These are phyloP conservation scores for Kwoniella sp. DNA, from an alignment of 768 basidiomycete genomes.

Conservation along the genomic window DNA sequence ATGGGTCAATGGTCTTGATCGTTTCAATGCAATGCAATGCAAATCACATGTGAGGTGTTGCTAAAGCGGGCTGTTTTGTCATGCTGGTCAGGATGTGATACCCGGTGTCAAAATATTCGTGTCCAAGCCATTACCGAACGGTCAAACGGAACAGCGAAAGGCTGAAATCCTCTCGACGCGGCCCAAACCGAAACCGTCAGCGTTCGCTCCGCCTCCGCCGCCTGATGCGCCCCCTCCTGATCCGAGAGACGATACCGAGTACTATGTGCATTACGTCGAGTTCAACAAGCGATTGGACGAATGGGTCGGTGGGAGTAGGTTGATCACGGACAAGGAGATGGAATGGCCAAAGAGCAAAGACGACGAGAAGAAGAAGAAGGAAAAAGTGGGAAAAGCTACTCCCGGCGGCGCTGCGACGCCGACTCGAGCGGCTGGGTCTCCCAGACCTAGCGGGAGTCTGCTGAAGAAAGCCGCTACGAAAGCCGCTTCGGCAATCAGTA, in stretches of 20 bases:
- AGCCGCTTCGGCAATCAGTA: slow-evolving; percentile 54
- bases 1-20: neutral
- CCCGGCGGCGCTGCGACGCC: slow-evolving; percentile 30
- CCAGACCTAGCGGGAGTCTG: slow-evolving; percentile 43
- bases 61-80: neutral
- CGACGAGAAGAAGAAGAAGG: slow-evolving; percentile 58
- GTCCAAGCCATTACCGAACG: slow-evolving; percentile 73
- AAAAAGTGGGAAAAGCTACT: slow-evolving; percentile 61
- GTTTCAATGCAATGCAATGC: neutral
- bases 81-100: slow-evolving; percentile 67
- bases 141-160: slow-evolving; percentile 80
- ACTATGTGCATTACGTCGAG: slow-evolving; percentile 97
- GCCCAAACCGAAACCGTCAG: slow-evolving; percentile 66
- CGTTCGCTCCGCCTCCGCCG: slow-evolving; percentile 47
- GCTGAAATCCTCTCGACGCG: slow-evolving; percentile 96
- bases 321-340: slow-evolving; percentile 80
- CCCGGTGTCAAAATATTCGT: slow-evolving; percentile 97
- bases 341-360: slow-evolving; percentile 73
- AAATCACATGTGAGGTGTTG: neutral
- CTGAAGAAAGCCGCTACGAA: slow-evolving; percentile 58
- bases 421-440: slow-evolving; percentile 26
- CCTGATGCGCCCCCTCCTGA: slow-evolving; percentile 62
- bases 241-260: slow-evolving; percentile 82
- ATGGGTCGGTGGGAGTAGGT: slow-evolving; percentile 86
- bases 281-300: slow-evolving; percentile 99